Evolutionary conservation across 2,329 filamentous ascomycete species (phyloP).

Genomic region (Aspergillus intermedius): DNA sequence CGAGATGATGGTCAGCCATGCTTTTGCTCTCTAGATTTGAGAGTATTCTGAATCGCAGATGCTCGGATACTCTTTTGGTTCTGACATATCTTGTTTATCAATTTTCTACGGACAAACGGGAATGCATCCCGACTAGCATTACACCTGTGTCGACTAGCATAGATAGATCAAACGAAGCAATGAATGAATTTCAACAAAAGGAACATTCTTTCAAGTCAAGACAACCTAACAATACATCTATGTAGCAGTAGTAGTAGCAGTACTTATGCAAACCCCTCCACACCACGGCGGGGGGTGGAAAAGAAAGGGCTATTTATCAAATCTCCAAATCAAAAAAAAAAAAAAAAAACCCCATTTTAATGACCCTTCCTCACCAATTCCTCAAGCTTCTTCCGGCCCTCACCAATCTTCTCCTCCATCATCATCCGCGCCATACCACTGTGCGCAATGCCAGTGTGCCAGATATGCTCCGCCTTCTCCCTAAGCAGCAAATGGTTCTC

Average conservation of each 20-base stretch:
- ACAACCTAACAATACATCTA: neutral
- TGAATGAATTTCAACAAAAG: no score
- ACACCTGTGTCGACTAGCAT: no score
- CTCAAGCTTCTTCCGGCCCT: conserved; percentile 70
- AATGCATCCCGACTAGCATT: no score
- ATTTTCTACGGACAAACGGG: no score
- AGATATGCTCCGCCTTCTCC: conserved; percentile 61
- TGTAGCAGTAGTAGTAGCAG: no score
- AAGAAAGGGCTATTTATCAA: conserved; percentile 6
- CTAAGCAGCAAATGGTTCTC: conserved; percentile 71
- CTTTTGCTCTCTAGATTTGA: no score
- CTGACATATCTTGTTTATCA: no score
- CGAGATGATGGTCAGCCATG: no score
- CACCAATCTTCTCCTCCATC: conserved; percentile 73
- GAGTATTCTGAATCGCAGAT: no score
- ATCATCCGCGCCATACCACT: conserved; percentile 62
- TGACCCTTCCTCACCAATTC: conserved; percentile 87
- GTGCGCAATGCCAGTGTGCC: conserved; percentile 69
- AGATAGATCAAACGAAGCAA: no score
- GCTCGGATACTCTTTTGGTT: no score
- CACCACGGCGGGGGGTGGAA: neutral
- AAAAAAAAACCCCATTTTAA: conserved; percentile 40
- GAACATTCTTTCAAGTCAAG: neutral
- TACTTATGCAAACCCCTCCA: neutral
- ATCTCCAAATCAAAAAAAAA: conserved; percentile 2